Evolutionary conservation across 345 rosid genomes (phyloP).

Genomic region (Excoecaria cochinchinensis): DNA sequence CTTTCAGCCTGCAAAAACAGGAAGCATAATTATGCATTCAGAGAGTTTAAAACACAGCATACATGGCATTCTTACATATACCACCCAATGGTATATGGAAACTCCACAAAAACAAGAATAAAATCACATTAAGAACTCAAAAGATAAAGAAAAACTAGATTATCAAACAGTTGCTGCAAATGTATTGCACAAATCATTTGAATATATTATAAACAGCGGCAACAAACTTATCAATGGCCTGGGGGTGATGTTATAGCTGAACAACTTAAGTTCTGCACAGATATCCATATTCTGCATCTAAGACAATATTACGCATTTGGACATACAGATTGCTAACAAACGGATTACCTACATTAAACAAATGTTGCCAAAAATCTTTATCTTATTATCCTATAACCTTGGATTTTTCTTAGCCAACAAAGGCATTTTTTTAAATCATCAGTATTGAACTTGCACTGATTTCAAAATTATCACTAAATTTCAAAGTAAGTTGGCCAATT

Average conservation of each 20-base stretch:
- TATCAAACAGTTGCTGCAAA: background rate
- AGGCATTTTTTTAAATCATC: no score
- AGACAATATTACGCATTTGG: background rate
- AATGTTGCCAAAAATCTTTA: no score
- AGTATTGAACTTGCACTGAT: no score
- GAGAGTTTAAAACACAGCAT: background rate
- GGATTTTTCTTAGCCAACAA: background rate
- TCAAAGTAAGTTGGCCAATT: no score
- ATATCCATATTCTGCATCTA: background rate
- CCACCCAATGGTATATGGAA: background rate
- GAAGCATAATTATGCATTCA: no score
- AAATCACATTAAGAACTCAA: slow-evolving; percentile 3
- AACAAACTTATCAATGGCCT: no score
- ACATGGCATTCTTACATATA: background rate
- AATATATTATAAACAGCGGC: background rate
- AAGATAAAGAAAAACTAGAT: background rate
- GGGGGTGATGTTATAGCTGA: no score
- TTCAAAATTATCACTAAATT: no score
- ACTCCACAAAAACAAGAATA: background rate
- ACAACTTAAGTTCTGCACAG: no score
- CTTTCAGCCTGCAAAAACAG: slow-evolving; percentile 78
- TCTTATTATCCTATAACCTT: background rate
- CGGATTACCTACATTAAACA: no score
- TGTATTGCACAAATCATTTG: background rate
- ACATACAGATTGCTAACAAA: no score